Conservation (phyloP, 352 stramenopile genomes). For the Pythium inflatum region DNA sequence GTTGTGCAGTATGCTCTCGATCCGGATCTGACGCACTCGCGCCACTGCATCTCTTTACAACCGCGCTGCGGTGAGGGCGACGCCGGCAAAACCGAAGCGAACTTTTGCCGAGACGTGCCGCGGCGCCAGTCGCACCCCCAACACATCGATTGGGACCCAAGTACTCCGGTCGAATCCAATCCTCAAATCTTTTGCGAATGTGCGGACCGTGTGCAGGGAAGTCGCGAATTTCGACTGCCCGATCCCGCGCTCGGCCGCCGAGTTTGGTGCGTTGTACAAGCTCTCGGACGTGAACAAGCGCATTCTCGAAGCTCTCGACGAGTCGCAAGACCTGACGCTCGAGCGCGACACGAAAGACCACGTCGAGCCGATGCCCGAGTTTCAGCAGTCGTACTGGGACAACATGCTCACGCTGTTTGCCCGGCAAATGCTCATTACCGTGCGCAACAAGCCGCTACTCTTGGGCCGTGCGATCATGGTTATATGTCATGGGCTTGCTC, state of each 20-base stretch:
- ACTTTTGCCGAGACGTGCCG: no score
- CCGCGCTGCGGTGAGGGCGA: no score
- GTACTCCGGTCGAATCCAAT: no score
- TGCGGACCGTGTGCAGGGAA: no score
- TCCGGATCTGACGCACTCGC: no score
- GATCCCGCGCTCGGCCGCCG: not conserved
- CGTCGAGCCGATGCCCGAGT: conserved; percentile 14
- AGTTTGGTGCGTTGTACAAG: conserved; percentile 34
- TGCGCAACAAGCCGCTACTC: conserved; percentile 39
- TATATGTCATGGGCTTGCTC: conserved; percentile 33
- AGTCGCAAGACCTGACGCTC: conserved; percentile 87
- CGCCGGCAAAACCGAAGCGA: no score
- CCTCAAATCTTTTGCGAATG: no score
- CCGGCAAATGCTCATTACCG: conserved; percentile 58
- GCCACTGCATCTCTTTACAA: no score
- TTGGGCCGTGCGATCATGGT: conserved; percentile 34
- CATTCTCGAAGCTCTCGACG: conserved; percentile 69
- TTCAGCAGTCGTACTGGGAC: conserved; percentile 17
- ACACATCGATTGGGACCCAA: no score
- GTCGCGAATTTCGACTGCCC: conserved; percentile 30
- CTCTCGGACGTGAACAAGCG: conserved; percentile 21
- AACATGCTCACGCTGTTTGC: conserved; percentile 15
- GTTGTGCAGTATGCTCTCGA: no score
- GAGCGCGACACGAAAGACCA: conserved; percentile 59
- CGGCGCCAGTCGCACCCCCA: no score